Evolutionary conservation across 2,329 filamentous ascomycete genomes (phyloP).

Genomic region (Aspergillus persii): DNA sequence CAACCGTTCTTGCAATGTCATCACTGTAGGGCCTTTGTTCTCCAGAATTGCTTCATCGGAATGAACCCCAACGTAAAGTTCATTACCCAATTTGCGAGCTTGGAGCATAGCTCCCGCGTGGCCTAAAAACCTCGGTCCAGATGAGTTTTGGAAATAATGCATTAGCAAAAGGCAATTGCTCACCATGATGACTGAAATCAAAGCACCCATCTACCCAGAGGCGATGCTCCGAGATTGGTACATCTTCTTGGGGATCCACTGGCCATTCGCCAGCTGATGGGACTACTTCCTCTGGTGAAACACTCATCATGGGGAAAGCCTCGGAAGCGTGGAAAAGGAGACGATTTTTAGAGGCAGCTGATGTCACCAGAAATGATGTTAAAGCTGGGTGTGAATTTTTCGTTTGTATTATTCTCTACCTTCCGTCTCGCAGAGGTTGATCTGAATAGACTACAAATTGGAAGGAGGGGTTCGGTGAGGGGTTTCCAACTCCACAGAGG

Average conservation of each 20-base stretch:
- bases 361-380: background rate
- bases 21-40: slow-evolving; percentile 97
- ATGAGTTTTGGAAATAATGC: background rate
- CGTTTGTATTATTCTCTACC: background rate
- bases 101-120: slow-evolving; percentile 97
- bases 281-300: slow-evolving; percentile 36
- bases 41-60: slow-evolving; percentile 92
- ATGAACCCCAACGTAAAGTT: slow-evolving; percentile 90
- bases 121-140: slow-evolving; percentile 50
- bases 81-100: slow-evolving; percentile 82
- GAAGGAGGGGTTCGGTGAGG: background rate
- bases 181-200: slow-evolving; percentile 97
- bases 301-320: slow-evolving; percentile 12
- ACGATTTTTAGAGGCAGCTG: background rate
- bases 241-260: slow-evolving; percentile 62
- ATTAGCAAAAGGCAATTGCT: slow-evolving; percentile 15
- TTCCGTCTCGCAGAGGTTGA: background rate
- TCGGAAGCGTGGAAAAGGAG: background rate
- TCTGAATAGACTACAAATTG: no score
- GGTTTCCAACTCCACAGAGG: background rate
- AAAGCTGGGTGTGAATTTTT: background rate
- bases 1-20: slow-evolving; percentile 84
- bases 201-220: slow-evolving; percentile 99
- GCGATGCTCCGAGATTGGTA: slow-evolving; percentile 62
- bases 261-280: slow-evolving; percentile 60